Percentiles rank a stretch among this genome's conserved stretches.
Evolutionary conservation across 495 filamentous ascomycete genomes (phyloP).

Genomic region (Bathelium albidoporum): DNA sequence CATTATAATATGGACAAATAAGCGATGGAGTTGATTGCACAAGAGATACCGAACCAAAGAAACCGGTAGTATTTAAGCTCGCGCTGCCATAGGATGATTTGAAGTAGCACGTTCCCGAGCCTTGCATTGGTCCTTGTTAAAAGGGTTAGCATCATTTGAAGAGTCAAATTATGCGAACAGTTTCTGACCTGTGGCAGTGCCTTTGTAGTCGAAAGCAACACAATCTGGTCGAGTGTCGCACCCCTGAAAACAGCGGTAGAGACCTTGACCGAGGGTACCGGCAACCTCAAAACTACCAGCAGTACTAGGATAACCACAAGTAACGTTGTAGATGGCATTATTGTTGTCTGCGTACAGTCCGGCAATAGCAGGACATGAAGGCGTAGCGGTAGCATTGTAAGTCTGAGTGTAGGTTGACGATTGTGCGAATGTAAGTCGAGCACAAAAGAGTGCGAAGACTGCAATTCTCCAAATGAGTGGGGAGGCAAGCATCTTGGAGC

Average conservation of each 20-base stretch:
- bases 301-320: neutral
- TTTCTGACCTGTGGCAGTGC: neutral
- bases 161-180: neutral
- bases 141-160: neutral
- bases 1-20: constrained; percentile 2
- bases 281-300: neutral
- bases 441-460: neutral
- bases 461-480: neutral
- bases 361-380: neutral
- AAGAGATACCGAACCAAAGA: neutral
- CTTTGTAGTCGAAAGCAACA: constrained; percentile 1
- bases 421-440: neutral
- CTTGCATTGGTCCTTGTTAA: neutral
- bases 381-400: neutral
- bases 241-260: constrained; percentile 2
- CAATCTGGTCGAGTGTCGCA: constrained; percentile 2
- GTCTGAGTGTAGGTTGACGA: neutral
- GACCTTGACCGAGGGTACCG: neutral
- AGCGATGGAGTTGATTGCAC: neutral
- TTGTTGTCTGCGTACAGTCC: neutral
- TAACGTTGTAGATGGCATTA: neutral
- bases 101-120: constrained; percentile 2
- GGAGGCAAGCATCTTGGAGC: constrained; percentile 2
- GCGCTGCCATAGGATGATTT: neutral
- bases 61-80: neutral